phyloP scores from a whole-genome alignment of 2,329 filamentous ascomycete genomes.

The Dothidotthia symphoricarpi region DNA sequence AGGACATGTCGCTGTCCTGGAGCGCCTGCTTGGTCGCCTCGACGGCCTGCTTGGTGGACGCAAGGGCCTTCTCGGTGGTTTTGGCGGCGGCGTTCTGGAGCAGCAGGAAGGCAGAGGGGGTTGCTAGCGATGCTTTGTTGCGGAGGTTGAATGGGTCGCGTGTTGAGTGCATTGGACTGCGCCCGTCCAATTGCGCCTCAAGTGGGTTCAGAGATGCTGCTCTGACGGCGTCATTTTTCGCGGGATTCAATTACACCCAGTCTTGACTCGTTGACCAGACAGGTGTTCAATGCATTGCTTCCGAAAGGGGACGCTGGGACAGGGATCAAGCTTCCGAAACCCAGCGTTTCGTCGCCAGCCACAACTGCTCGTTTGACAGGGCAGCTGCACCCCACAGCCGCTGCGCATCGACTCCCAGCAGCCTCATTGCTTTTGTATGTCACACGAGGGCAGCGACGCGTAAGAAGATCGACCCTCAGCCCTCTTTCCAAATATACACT shows the following conservation, averaged over 20 bases:
- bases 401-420: background rate
- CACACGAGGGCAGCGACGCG: too few relatives aligned
- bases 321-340: conserved; percentile 15
- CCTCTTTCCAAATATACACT: too few relatives aligned
- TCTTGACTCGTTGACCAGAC: conserved; percentile 3
- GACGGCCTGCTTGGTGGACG: conserved; percentile 34
- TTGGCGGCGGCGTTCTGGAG: conserved; percentile 35
- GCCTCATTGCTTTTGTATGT: too few relatives aligned
- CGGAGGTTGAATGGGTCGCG: conserved; percentile 50
- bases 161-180: conserved; percentile 42
- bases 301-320: conserved; percentile 12
- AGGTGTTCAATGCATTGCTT: conserved; percentile 26
- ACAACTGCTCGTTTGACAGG: conserved; percentile 8
- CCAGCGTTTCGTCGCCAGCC: conserved; percentile 1
- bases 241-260: conserved; percentile 5
- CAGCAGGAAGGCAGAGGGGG: conserved; percentile 30
- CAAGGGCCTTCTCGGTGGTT: conserved; percentile 23
- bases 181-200: conserved; percentile 18
- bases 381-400: conserved; percentile 5
- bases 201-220: conserved; percentile 24
- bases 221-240: background rate
- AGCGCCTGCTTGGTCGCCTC: conserved; percentile 33
- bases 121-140: conserved; percentile 28
- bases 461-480: too few relatives aligned
- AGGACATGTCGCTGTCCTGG: conserved; percentile 44